A percentile compares a stretch with the other conserved stretches of the same genome.
Evolutionary conservation across 495 filamentous ascomycete genomes (phyloP).

Genomic region (Friedmanniomyces endolithicus): DNA sequence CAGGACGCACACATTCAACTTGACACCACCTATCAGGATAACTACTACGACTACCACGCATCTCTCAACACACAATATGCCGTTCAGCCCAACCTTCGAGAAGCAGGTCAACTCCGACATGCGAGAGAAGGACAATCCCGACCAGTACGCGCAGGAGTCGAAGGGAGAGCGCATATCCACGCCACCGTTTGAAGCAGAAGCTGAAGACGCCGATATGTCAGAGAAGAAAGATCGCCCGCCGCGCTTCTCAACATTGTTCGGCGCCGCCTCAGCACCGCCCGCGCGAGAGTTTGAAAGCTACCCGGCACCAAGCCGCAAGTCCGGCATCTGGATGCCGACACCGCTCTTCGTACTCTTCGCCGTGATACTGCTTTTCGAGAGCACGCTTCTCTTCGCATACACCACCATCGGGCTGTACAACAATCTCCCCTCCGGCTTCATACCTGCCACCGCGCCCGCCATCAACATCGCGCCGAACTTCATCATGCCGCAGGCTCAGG

Average conservation of each 20-base stretch:
- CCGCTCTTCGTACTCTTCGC: slow-evolving; percentile 14
- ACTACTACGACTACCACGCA: background rate
- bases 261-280: background rate
- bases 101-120: slow-evolving; percentile 10
- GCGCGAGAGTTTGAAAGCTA: slow-evolving; percentile 1
- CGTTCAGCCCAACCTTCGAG: slow-evolving; percentile 13
- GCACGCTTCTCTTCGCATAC: slow-evolving; percentile 17
- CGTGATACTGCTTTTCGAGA: slow-evolving; percentile 16
- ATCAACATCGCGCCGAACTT: slow-evolving; percentile 20
- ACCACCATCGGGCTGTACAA: slow-evolving; percentile 20
- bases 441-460: slow-evolving; percentile 1
- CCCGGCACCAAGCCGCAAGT: slow-evolving; percentile 4
- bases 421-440: slow-evolving; percentile 8
- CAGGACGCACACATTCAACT: background rate
- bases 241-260: slow-evolving; percentile 19
- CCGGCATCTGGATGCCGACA: slow-evolving; percentile 14
- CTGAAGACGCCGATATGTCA: slow-evolving; percentile 1
- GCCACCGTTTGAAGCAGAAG: background rate
- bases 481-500: slow-evolving; percentile 9
- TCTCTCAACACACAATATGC: slow-evolving; percentile 2
- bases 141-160: background rate
- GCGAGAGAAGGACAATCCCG: background rate
- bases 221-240: slow-evolving; percentile 14
- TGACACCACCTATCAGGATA: background rate
- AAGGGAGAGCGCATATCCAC: background rate